Evolutionary conservation across 73 alveolate species (phyloP).

Genomic region (Paramecium primaurelia): DNA sequence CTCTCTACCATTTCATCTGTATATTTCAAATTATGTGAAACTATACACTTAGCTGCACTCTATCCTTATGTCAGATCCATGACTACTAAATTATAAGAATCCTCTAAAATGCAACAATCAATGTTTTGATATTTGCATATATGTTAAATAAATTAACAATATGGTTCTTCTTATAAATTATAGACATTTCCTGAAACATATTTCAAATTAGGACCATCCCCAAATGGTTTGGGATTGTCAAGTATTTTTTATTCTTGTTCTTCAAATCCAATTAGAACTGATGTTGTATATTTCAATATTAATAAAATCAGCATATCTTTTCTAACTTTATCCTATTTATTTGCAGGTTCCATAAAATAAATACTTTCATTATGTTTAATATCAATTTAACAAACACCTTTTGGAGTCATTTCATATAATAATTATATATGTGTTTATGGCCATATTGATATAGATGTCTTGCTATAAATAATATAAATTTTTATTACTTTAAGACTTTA

Average conservation of each 20-base stretch:
- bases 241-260: neutral
- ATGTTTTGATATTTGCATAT: neutral
- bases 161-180: neutral
- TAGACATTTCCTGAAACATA: neutral
- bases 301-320: neutral
- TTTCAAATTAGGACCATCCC: neutral
- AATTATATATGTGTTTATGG: neutral
- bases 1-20: neutral
- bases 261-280: neutral
- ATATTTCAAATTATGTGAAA: neutral
- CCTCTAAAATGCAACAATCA: neutral
- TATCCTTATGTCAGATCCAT: neutral
- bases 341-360: conserved; percentile 20
- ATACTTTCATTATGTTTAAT: neutral
- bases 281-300: neutral
- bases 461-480: neutral
- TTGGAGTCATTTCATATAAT: neutral
- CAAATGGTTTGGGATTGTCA: neutral
- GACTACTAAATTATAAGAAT: neutral
- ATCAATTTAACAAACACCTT: conserved; percentile 25
- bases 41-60: neutral
- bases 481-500: neutral
- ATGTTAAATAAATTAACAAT: neutral
- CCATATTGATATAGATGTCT: neutral
- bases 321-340: neutral